Base-by-base conservation (phyloP, 78 protist genomes). In the Acrasis kona region DNA sequence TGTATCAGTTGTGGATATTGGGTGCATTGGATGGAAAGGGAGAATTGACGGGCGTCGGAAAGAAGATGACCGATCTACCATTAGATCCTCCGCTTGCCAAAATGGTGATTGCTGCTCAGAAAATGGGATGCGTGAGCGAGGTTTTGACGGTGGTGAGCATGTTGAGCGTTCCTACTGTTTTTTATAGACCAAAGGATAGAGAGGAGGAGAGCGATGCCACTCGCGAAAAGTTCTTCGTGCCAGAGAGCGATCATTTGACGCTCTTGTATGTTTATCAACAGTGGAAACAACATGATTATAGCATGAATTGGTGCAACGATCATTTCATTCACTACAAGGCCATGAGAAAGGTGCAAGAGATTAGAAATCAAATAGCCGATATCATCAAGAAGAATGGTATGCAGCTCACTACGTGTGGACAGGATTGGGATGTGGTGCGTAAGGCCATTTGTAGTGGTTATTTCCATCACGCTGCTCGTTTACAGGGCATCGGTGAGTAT, bases 231-330 rank as follows among this genome's bases (percentile, higher is more conserved):
- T 97, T 97, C 77, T 70, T 72, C 30, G 96, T 89, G 40, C 94
- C 97, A 10, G 98, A 95, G 78, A 6, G 71, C 35, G 99, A 97
- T 83, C 99, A 97, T 76, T 82, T 97, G 39, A 95, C 99, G 10
- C 85, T 93, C 29, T 74, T 93, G 34, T 66, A 94, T 64, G 96
- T 92, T 9, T 96, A 83, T 77, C 88, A 89, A 39, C 95, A 85
- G 77, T 97, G 96, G 94, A 76, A 81, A 72, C 42, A 39, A 3
- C 38, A 88, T 28, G 74, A 83, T 9, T 9, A 3, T 30, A 37
- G 69, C 3, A 50, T 4, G 28, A n/a, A 2, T 32, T 79, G 77
- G 79, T 76, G 68, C 6, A 7, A 8, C 7, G 70, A 76, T 37
- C 91, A 97, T 81, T 97, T 85, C 79, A 29, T 97, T 38, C 94